These are phyloP conservation scores for Poronia punctata DNA, from an alignment of 495 filamentous ascomycete species.

Conservation along the genomic window DNA sequence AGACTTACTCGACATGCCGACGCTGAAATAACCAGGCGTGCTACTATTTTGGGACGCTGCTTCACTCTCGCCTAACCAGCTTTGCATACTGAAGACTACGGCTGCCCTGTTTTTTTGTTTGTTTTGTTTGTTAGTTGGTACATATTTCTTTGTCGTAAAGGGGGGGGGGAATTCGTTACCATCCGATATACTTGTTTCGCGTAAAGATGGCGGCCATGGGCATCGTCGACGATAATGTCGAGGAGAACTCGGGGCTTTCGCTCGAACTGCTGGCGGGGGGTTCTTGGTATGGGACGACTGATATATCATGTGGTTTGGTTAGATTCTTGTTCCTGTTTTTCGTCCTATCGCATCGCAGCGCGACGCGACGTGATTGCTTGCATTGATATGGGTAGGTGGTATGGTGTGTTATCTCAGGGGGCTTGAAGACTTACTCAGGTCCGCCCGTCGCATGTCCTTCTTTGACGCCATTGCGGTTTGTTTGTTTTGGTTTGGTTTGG, in stretches of 20 bases:
- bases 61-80: conserved; percentile 77
- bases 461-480: conserved; percentile 55
- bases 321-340: conserved; percentile 29
- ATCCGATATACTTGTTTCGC: conserved; percentile 82
- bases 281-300: conserved; percentile 47
- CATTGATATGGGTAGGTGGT: neutral
- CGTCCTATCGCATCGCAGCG: conserved; percentile 22
- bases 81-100: conserved; percentile 76
- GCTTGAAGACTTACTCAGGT: conserved; percentile 68
- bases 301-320: conserved; percentile 9
- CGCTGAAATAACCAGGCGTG: conserved; percentile 77
- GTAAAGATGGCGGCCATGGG: conserved; percentile 96
- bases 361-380: conserved; percentile 9
- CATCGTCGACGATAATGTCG: conserved; percentile 73
- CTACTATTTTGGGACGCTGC: conserved; percentile 55
- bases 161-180: conserved; percentile 40
- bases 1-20: conserved; percentile 75
- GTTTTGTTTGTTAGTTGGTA: neutral
- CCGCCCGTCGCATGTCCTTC: conserved; percentile 80
- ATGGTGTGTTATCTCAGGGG: neutral
- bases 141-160: too few relatives aligned
- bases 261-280: conserved; percentile 37
- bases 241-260: conserved; percentile 43
- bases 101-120: conserved; percentile 52
- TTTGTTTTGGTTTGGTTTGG: conserved; percentile 4